phyloP scores from a whole-genome alignment of 176 grass and related monocot genomes.

The Musa beccarii region DNA sequence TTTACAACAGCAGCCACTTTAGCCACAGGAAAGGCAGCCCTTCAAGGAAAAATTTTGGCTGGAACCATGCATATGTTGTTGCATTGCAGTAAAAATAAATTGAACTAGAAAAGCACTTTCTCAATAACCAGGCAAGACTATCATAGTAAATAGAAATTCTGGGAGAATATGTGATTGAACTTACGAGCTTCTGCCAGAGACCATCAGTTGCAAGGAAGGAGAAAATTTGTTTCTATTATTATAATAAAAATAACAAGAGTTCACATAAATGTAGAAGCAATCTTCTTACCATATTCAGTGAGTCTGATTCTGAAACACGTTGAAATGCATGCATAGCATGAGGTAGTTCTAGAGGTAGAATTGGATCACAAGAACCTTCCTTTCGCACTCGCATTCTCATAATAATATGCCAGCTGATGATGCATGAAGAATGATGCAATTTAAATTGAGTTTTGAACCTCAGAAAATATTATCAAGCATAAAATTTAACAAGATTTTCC shows the following conservation, averaged over 20 bases:
- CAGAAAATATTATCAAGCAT: not conserved
- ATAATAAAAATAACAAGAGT: too few species aligned
- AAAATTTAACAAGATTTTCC: not conserved
- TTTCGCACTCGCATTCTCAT: conserved; percentile 78
- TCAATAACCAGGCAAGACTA: not conserved
- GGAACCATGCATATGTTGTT: too few species aligned
- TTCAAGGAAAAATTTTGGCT: too few species aligned
- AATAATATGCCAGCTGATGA: conserved; percentile 78
- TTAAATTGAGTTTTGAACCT: not conserved
- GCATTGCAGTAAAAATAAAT: not conserved
- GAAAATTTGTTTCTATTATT: too few species aligned
- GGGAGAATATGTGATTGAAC: not conserved
- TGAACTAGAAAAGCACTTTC: not conserved
- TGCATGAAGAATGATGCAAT: not conserved
- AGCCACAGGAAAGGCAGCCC: too few species aligned
- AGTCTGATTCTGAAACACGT: conserved; percentile 48
- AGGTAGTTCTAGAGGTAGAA: conserved; percentile 62
- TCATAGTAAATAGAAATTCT: not conserved
- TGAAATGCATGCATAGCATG: conserved; percentile 64
- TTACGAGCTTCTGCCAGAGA: not conserved
- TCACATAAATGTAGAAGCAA: not conserved
- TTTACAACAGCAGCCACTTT: too few species aligned
- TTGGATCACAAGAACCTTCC: conserved; percentile 45
- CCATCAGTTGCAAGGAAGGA: not conserved
- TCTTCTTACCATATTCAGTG: conserved; percentile 48